Evolutionary conservation across 805 yeast species (phyloP).

Genomic region (Metschnikowia borealis): DNA sequence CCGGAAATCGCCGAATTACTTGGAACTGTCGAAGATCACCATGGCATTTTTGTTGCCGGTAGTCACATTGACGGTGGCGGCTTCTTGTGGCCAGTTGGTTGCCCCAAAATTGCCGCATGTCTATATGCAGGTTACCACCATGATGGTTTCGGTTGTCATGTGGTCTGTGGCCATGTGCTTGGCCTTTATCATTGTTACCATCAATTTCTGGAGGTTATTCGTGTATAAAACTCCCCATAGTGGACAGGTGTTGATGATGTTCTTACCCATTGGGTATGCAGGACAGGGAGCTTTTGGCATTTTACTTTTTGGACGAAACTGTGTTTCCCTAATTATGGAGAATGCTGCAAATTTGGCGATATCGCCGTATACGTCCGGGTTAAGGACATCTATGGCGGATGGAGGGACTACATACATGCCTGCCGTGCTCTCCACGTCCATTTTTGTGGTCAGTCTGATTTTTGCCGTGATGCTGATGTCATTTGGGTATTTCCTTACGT

Average conservation of each 20-base stretch:
- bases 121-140: constrained; percentile 48
- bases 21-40: constrained; percentile 36
- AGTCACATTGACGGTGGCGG: constrained; percentile 74
- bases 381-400: neutral
- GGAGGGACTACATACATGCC: constrained; percentile 3
- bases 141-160: constrained; percentile 51
- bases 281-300: constrained; percentile 83
- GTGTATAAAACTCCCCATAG: constrained; percentile 58
- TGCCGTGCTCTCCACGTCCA: constrained; percentile 9
- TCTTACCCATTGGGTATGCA: constrained; percentile 76
- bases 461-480: constrained; percentile 43
- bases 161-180: constrained; percentile 69
- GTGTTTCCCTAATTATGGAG: constrained; percentile 19
- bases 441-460: constrained; percentile 22
- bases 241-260: constrained; percentile 55
- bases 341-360: constrained; percentile 5
- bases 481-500: constrained; percentile 52
- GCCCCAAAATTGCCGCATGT: constrained; percentile 38
- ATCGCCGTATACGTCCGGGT: constrained; percentile 11
- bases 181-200: constrained; percentile 51
- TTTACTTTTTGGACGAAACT: constrained; percentile 48
- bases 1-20: constrained; percentile 22
- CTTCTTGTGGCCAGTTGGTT: constrained; percentile 65
- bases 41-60: constrained; percentile 66
- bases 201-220: constrained; percentile 58